Base-by-base conservation (phyloP, 2,329 filamentous ascomycete species). In the Orbilia quercus region DNA sequence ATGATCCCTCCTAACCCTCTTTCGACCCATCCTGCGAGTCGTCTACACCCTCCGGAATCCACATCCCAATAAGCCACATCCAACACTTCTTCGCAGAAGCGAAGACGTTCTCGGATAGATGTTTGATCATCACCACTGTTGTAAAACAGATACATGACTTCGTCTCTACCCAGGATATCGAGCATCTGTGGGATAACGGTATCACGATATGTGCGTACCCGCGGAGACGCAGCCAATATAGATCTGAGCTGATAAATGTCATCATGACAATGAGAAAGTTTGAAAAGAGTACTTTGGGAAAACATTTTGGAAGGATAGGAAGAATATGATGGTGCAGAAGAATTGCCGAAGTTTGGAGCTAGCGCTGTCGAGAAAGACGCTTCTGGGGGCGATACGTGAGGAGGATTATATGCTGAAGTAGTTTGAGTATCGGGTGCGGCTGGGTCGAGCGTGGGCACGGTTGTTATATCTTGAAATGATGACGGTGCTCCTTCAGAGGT, bases 51-150 rank as follows among this genome's bases (percentile, higher is more conserved):
- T 7, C 69, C 69, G 18, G 60, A 45, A 45, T 73, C 69, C 11
- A 48, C 69, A 57, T 73, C 60, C 69, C 69, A 73, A 45, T 73
- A 73, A 2, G 69, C 69, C 3, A 73, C 25, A 9, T 73, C 69
- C 14, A 73, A 42, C n/a, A 73, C 50, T 20, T 60, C 60, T 20
- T 73, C 54, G 31, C 69, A 73, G 22, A 66, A 66, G 7, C 40
- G 53, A 3, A 73, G 47, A 36, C 55, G 9, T 23, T 73, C 60
- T 1, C 28, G 42, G 11, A 60, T 45, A 18, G 25, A 47, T 31
- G 42, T 44, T 7, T 34, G 31, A 42, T 65, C 67, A 18, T 45
- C 31, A 7, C 34, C 55, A n/a, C 34, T 51, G 18, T 50, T n/a
- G 16, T 25, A 38, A 16, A 73, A 73, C 6, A 73, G 14, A 22